phyloP scores from a whole-genome alignment of 768 basidiomycete species.

The Megacollybia marginata region DNA sequence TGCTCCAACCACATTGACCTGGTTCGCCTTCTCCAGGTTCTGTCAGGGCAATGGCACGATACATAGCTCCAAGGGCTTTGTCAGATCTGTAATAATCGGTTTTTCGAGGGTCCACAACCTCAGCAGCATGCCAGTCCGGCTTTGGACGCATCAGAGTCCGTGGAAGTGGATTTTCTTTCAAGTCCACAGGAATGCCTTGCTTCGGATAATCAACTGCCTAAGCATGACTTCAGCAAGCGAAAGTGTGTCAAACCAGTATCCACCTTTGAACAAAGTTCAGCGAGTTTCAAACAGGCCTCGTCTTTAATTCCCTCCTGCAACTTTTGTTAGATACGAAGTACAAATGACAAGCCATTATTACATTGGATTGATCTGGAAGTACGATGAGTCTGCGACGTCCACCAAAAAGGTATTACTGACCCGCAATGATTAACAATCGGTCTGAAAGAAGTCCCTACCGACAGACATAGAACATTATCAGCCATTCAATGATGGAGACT shows the following conservation, averaged over 20 bases:
- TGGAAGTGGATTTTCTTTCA: slow-evolving; percentile 40
- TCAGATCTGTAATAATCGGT: slow-evolving; percentile 67
- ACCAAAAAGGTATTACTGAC: slow-evolving; percentile 25
- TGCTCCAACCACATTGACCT: too few species aligned
- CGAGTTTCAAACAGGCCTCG: slow-evolving; percentile 46
- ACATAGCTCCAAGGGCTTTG: slow-evolving; percentile 67
- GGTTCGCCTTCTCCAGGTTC: slow-evolving; percentile 17
- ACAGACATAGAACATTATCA: background rate
- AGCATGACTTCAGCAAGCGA: slow-evolving; percentile 8
- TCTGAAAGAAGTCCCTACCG: slow-evolving; percentile 61
- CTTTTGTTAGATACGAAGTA: background rate
- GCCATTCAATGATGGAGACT: slow-evolving; percentile 5
- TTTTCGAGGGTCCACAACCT: slow-evolving; percentile 42
- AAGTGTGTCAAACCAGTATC: background rate
- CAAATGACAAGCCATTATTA: slow-evolving; percentile 17
- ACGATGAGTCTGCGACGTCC: background rate
- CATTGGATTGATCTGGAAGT: slow-evolving; percentile 61
- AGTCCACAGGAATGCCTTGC: slow-evolving; percentile 59
- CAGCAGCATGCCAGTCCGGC: slow-evolving; percentile 73
- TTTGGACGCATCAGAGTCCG: slow-evolving; percentile 53
- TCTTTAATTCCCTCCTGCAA: slow-evolving; percentile 56
- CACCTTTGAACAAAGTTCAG: slow-evolving; percentile 52
- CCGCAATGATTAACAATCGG: slow-evolving; percentile 64
- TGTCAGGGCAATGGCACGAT: slow-evolving; percentile 49
- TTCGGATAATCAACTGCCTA: slow-evolving; percentile 79